Evolutionary conservation across 768 basidiomycete genomes (phyloP).

Genomic region (Amanita polypyramis): DNA sequence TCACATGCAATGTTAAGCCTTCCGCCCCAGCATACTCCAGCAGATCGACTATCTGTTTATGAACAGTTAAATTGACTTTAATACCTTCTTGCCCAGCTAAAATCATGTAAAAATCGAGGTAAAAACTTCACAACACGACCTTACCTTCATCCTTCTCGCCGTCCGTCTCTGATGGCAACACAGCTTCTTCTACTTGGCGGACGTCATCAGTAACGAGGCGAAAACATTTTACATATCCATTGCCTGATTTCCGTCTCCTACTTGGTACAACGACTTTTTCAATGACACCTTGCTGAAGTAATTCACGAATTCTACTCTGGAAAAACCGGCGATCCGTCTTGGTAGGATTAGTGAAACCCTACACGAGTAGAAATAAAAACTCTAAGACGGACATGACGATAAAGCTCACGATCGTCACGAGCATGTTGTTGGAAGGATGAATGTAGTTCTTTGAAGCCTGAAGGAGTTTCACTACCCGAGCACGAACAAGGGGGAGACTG

Average conservation of each 20-base stretch:
- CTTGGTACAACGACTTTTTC: constrained; percentile 67
- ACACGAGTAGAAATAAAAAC: not conserved
- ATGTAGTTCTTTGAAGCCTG: constrained; percentile 59
- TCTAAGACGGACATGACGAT: not conserved
- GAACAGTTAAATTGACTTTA: constrained; percentile 58
- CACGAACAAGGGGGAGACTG: constrained; percentile 61
- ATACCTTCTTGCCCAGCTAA: constrained; percentile 25
- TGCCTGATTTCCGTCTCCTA: constrained; percentile 35
- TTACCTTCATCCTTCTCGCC: constrained; percentile 23
- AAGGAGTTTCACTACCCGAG: constrained; percentile 61
- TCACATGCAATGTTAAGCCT: constrained; percentile 68
- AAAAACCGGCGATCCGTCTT: constrained; percentile 80
- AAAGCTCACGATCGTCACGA: constrained; percentile 60
- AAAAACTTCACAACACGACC: not conserved
- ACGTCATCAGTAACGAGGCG: constrained; percentile 43
- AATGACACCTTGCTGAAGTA: constrained; percentile 62
- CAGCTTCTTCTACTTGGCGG: not conserved
- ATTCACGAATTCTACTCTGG: constrained; percentile 58
- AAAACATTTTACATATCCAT: constrained; percentile 51
- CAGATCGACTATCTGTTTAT: constrained; percentile 70
- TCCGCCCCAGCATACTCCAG: constrained; percentile 55
- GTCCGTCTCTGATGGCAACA: constrained; percentile 21
- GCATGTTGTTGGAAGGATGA: constrained; percentile 65
- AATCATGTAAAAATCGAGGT: not conserved
- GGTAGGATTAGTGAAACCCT: constrained; percentile 72